Conservation (phyloP, 2,329 filamentous ascomycete species). For the Fusarium sulawesiense region DNA sequence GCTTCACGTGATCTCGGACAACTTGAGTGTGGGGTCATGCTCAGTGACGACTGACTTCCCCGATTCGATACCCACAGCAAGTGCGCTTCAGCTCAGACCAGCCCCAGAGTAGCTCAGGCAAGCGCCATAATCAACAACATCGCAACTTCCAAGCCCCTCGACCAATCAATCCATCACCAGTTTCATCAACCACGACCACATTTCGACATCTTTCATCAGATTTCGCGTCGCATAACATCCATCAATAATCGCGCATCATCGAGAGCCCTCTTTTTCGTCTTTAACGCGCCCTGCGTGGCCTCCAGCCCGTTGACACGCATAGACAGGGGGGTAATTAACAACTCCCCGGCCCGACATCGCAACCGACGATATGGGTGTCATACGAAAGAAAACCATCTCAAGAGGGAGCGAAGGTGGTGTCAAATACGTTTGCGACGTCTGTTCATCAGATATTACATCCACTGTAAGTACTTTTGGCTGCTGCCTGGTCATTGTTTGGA, state of each 20-base stretch:
- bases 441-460: constrained; percentile 95
- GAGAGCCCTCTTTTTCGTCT: constrained; percentile 23
- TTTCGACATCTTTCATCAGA: constrained; percentile 47
- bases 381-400: constrained; percentile 92
- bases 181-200: constrained; percentile 46
- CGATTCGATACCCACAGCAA: constrained; percentile 27
- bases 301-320: constrained; percentile 28
- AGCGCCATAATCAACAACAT: constrained; percentile 45
- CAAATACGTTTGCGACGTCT: constrained; percentile 98
- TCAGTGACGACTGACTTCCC: constrained; percentile 26
- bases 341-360: constrained; percentile 43
- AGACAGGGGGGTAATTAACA: constrained; percentile 44
- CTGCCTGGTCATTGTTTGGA: constrained; percentile 10
- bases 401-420: constrained; percentile 87
- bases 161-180: constrained; percentile 37
- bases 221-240: constrained; percentile 38
- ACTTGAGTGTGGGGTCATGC: constrained; percentile 10
- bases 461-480: constrained; percentile 72
- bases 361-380: constrained; percentile 79
- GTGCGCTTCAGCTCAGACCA: constrained; percentile 10
- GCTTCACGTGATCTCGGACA: constrained; percentile 10
- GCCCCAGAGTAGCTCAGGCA: constrained; percentile 24
- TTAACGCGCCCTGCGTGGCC: constrained; percentile 31
- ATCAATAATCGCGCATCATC: constrained; percentile 32
- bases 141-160: constrained; percentile 40